Percentiles rank a stretch among this genome's conserved stretches.
Evolutionary conservation across 305 asterid genomes (phyloP).

Genomic region (Fraxinus platypoda): DNA sequence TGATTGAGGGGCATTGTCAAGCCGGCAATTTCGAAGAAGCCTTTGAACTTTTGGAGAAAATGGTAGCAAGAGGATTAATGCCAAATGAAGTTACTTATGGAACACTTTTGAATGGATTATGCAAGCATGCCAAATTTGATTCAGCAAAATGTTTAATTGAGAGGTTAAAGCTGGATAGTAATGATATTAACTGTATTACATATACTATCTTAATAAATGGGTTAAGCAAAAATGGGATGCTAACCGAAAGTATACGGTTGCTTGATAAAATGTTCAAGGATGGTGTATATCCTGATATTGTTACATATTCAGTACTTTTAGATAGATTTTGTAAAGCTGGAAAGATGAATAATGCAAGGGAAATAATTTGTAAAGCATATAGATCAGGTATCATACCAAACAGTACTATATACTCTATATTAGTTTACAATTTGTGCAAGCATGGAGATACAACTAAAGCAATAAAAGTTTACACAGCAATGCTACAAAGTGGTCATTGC

Average conservation of each 20-base stretch:
- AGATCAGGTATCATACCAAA: conserved; percentile 56
- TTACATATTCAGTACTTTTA: conserved; percentile 79
- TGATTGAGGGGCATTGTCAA: conserved; percentile 70
- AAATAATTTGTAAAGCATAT: conserved; percentile 58
- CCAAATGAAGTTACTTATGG: conserved; percentile 79
- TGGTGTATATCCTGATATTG: conserved; percentile 52
- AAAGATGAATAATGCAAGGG: conserved; percentile 46
- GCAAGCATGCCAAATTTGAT: conserved; percentile 61
- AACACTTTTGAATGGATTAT: conserved; percentile 70
- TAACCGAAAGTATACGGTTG: conserved; percentile 45
- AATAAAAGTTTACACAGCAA: conserved; percentile 43
- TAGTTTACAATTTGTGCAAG: conserved; percentile 65
- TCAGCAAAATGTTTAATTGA: conserved; percentile 52
- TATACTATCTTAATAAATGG: conserved; percentile 73
- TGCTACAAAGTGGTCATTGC: conserved; percentile 50
- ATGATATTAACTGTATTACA: conserved; percentile 40
- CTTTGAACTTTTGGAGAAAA: conserved; percentile 51
- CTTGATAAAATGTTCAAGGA: conserved; percentile 52
- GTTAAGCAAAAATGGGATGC: conserved; percentile 49
- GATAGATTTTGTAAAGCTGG: conserved; percentile 77
- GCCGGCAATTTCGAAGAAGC: conserved; percentile 63
- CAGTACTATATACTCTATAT: conserved; percentile 49
- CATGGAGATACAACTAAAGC: conserved; percentile 53
- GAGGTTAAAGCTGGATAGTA: conserved; percentile 49
- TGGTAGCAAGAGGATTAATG: conserved; percentile 55